Percentiles rank a stretch among this genome's conserved stretches.
These are phyloP conservation scores for Ensete ventricosum DNA, from an alignment of 176 grass and related monocot species.

Conservation along the genomic window DNA sequence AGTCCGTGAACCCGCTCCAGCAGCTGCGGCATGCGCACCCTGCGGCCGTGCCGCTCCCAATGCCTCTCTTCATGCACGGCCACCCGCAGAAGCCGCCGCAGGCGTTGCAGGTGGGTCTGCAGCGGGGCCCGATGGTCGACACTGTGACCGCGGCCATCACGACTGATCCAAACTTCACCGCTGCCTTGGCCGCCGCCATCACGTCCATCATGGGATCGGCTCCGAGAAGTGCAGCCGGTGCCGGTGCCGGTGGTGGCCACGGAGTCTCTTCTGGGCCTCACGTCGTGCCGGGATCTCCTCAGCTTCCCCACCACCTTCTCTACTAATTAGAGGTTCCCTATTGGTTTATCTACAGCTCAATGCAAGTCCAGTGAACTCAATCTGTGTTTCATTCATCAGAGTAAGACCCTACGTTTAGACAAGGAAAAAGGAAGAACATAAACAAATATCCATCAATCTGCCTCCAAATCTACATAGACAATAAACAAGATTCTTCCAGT, in stretches of 20 bases:
- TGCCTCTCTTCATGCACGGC: neutral
- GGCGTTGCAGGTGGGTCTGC: neutral
- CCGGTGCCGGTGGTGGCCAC: neutral
- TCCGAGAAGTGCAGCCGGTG: neutral
- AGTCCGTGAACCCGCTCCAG: neutral
- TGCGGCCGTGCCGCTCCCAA: neutral
- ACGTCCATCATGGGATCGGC: conserved; percentile 1
- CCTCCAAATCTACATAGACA: too few relatives aligned
- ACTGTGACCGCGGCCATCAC: conserved; percentile 13
- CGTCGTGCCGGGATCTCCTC: neutral
- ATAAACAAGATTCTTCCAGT: too few relatives aligned
- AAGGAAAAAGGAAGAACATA: too few relatives aligned
- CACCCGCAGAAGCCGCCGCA: neutral
- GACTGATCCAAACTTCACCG: conserved; percentile 16
- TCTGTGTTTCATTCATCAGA: too few relatives aligned
- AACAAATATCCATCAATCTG: too few relatives aligned
- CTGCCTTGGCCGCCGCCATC: conserved; percentile 16
- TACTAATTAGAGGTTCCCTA: neutral
- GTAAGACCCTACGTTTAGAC: too few relatives aligned
- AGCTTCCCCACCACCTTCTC: conserved; percentile 15
- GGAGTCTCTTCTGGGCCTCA: neutral
- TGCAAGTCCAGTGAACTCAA: too few relatives aligned
- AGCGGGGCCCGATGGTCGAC: conserved; percentile 1
- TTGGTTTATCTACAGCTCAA: too few relatives aligned
- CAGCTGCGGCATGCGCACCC: neutral